Percentiles rank a stretch among this genome's conserved stretches.
Conservation (phyloP, 108 stramenopile genomes). For the Skeletonema costatum region DNA sequence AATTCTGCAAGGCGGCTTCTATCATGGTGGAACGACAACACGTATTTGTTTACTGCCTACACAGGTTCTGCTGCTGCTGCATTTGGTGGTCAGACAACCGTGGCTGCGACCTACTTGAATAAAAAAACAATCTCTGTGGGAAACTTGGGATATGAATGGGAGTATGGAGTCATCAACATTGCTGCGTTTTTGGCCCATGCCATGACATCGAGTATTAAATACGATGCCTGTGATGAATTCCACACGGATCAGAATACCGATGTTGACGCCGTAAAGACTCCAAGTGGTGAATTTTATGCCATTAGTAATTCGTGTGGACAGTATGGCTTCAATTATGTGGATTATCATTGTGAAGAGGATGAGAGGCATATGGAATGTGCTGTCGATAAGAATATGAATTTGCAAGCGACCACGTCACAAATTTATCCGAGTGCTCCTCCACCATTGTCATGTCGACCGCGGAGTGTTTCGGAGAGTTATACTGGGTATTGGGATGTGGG, state of each 20-base stretch:
- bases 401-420: constrained; percentile 30
- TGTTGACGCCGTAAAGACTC: neutral
- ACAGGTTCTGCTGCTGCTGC: constrained; percentile 21
- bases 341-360: constrained; percentile 24
- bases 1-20: constrained; percentile 10
- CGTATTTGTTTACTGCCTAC: constrained; percentile 30
- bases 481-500: constrained; percentile 48
- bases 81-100: constrained; percentile 13
- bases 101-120: neutral
- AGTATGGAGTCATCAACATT: constrained; percentile 26
- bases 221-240: constrained; percentile 43
- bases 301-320: constrained; percentile 55
- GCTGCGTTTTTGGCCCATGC: constrained; percentile 38
- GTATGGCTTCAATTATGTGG: constrained; percentile 34
- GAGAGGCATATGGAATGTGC: constrained; percentile 50
- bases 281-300: constrained; percentile 22
- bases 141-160: constrained; percentile 4
- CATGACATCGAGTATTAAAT: constrained; percentile 31
- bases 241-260: constrained; percentile 34
- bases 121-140: constrained; percentile 23
- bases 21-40: constrained; percentile 17
- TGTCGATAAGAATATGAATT: constrained; percentile 35
- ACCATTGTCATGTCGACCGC: constrained; percentile 39
- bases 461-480: constrained; percentile 16
- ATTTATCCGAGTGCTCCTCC: constrained; percentile 42